Base-by-base conservation (phyloP, 2,329 filamentous ascomycete genomes). In the Aspergillus sp. region DNA sequence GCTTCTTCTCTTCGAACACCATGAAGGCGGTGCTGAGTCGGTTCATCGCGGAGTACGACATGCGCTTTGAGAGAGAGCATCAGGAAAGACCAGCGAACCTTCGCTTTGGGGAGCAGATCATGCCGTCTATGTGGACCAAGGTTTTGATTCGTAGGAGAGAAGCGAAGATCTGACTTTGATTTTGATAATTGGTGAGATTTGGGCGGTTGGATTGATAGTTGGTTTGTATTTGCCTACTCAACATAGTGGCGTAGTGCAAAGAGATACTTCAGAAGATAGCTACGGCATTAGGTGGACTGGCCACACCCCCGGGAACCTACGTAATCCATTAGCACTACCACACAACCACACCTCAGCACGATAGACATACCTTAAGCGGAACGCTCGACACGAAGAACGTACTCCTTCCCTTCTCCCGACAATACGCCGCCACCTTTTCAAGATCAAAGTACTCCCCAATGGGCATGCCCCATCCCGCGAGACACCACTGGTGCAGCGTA, bases 341-440 rank as follows among this genome's bases (percentile, higher is more conserved):
- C 6, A 16, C n/a, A 32, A 16, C 43, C n/a, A 14, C 36, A 17
- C 13, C 24, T 3, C 13, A 22, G 13, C 14, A 36, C 11, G 26
- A 42, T 16, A 14, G 20, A 26, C 56, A 49, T 16, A 74, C 73
- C 51, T 79, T 78, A 33, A 80, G 63, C 1, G 77, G 78, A 45
- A 74, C 66, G 17, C 74, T 78, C 1, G 73, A 72, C 17, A 82
- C 63, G 54, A 82, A 82, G 53, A 82, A 82, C 2, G 59, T 65
- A 69, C 68, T 76, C 19, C 74, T 61, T 1, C 59, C 57, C 45
- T 63, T 62, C 53, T 65, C 59, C 48, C 62, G 62, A 61, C 75
- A 77, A 52, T 71, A 62, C 47, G 63, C 54, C 16, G 68, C 63
- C 50, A 77, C 58, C 38, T 60, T 61, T 59, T 79, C 74, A 16